phyloP scores from a whole-genome alignment of 78 protist species.

The Emiliania huxleyi region DNA sequence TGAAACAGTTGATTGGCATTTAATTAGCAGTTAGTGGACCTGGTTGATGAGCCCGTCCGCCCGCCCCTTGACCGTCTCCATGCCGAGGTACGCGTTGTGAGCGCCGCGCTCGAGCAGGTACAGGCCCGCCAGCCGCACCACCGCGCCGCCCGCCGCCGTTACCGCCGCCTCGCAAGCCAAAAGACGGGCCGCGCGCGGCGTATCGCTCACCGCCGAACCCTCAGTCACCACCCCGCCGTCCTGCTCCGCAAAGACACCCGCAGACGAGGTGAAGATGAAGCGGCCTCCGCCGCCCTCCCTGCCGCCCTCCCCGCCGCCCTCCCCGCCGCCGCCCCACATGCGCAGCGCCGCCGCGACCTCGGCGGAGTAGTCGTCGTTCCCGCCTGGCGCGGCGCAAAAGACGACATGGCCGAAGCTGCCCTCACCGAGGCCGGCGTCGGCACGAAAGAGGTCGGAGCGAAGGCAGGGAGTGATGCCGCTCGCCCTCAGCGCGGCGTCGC shows the following conservation, averaged over 20 bases:
- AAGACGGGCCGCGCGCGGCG: neutral
- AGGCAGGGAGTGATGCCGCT: neutral
- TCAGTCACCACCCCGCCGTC: neutral
- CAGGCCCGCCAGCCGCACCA: neutral
- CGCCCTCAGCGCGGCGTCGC: neutral
- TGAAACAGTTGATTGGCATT: too few relatives aligned
- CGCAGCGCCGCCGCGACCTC: neutral
- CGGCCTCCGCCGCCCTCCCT: neutral
- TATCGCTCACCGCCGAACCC: neutral
- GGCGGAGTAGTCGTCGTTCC: neutral
- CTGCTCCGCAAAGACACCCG: neutral
- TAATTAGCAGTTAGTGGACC: too few relatives aligned
- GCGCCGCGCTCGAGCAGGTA: neutral
- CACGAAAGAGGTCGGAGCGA: neutral
- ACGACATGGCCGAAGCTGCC: neutral
- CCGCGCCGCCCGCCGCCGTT: neutral
- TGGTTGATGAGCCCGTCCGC: too few relatives aligned
- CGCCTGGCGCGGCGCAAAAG: neutral
- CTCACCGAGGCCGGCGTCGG: neutral
- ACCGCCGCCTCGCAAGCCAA: neutral
- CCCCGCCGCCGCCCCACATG: neutral
- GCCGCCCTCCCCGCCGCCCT: too few relatives aligned
- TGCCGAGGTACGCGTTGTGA: neutral
- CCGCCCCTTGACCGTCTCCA: neutral
- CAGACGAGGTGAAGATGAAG: constrained; percentile 9